Conservation (phyloP, 2,329 filamentous ascomycete genomes). For the Botrytis tulipae region DNA sequence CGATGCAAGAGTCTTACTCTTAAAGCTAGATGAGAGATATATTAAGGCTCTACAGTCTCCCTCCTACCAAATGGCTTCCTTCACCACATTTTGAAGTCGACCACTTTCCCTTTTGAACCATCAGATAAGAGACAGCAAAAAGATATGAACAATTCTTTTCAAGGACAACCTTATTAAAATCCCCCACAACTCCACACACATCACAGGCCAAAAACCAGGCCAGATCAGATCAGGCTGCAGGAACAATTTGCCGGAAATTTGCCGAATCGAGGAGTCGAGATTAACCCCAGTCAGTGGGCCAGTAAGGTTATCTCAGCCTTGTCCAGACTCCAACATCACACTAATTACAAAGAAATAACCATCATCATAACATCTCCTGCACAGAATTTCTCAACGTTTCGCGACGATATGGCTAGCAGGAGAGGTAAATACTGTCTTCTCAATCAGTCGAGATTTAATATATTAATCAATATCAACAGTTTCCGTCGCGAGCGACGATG, state of each 20-base stretch:
- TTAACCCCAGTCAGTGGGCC: background rate
- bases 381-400: background rate
- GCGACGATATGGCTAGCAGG: slow-evolving; percentile 9
- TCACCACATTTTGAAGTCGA: background rate
- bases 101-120: background rate
- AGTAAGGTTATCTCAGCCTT: background rate
- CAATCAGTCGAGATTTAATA: background rate
- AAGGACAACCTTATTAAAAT: background rate
- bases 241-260: background rate
- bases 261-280: background rate
- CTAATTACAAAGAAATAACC: slow-evolving; percentile 5
- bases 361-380: background rate
- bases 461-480: slow-evolving; percentile 19
- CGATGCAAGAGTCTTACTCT: background rate
- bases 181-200: slow-evolving; percentile 4
- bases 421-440: background rate
- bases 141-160: background rate
- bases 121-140: background rate
- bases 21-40: background rate
- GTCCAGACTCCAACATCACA: slow-evolving; percentile 12
- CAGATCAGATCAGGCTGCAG: slow-evolving; percentile 5
- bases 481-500: slow-evolving; percentile 46
- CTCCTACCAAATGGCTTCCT: background rate
- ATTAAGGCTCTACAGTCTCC: background rate
- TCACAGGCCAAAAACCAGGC: background rate